Conservation (phyloP, 225 moss, liverwort and hornwort species). For the Antitrichia curtipendula region DNA sequence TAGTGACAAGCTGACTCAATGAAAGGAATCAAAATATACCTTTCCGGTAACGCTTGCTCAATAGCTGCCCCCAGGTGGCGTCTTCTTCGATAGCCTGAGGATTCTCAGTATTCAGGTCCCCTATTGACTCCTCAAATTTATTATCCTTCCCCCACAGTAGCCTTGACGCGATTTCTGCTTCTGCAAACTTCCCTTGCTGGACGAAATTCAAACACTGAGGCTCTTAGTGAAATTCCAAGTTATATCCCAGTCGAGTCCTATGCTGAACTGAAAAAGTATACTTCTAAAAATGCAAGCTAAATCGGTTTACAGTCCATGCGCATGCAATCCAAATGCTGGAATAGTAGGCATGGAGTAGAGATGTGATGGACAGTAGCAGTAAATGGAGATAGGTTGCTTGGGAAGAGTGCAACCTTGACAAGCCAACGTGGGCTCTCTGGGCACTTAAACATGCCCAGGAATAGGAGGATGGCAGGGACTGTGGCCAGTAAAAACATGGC, state of each 20-base stretch:
- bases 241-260: neutral
- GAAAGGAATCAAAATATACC: conserved; percentile 1
- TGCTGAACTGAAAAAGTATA: neutral
- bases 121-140: conserved; percentile 43
- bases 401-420: conserved; percentile 11
- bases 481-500: conserved; percentile 26
- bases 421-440: conserved; percentile 50
- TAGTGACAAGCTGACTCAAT: neutral
- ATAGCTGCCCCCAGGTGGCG: conserved; percentile 58
- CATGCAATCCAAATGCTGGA: neutral
- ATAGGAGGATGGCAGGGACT: conserved; percentile 30
- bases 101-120: conserved; percentile 24
- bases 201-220: neutral
- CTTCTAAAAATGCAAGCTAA: neutral
- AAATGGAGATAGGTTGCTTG: neutral
- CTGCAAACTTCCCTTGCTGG: conserved; percentile 63
- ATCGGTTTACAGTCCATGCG: neutral
- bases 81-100: conserved; percentile 25
- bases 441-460: conserved; percentile 33
- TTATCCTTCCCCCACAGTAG: conserved; percentile 67
- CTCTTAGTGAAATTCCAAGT: neutral
- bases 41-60: conserved; percentile 58
- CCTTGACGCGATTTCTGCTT: conserved; percentile 49
- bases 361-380: neutral
- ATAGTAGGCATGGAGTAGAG: neutral